Percentiles rank a stretch among this genome's conserved stretches.
phyloP scores from a whole-genome alignment of 345 rosid genomes.

The Sisymbrium irio region DNA sequence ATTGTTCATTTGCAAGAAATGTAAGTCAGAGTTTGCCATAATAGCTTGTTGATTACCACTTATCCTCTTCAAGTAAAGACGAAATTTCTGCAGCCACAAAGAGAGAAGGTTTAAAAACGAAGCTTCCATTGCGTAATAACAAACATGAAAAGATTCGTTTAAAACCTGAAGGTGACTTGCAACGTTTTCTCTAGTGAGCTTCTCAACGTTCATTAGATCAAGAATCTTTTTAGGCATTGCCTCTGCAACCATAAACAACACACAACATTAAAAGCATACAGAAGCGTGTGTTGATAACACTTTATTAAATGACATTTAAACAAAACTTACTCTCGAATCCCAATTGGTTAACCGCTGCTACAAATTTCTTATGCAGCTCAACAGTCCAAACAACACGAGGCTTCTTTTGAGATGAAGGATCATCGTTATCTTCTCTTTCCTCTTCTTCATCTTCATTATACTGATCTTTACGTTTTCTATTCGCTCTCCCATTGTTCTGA shows the following conservation, averaged over 20 bases:
- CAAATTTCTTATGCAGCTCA: constrained; percentile 81
- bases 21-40: constrained; percentile 56
- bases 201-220: constrained; percentile 86
- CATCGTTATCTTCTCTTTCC: constrained; percentile 61
- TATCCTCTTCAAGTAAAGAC: constrained; percentile 73
- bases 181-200: constrained; percentile 87
- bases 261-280: neutral
- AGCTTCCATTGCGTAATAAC: neutral
- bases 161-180: constrained; percentile 94
- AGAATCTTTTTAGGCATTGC: constrained; percentile 97
- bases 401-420: constrained; percentile 68
- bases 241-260: constrained; percentile 47
- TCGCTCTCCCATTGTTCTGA: constrained; percentile 49
- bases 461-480: constrained; percentile 73
- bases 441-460: constrained; percentile 64
- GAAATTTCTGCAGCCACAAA: constrained; percentile 58
- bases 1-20: constrained; percentile 54
- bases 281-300: neutral
- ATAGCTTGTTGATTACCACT: constrained; percentile 68
- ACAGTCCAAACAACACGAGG: constrained; percentile 89
- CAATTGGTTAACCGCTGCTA: constrained; percentile 76
- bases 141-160: neutral
- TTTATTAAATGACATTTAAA: neutral
- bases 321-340: constrained; percentile 76
- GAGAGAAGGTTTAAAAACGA: neutral